Evolutionary conservation across 2,329 filamentous ascomycete genomes (phyloP).

Genomic region (Dryadomyces sulphureus): DNA sequence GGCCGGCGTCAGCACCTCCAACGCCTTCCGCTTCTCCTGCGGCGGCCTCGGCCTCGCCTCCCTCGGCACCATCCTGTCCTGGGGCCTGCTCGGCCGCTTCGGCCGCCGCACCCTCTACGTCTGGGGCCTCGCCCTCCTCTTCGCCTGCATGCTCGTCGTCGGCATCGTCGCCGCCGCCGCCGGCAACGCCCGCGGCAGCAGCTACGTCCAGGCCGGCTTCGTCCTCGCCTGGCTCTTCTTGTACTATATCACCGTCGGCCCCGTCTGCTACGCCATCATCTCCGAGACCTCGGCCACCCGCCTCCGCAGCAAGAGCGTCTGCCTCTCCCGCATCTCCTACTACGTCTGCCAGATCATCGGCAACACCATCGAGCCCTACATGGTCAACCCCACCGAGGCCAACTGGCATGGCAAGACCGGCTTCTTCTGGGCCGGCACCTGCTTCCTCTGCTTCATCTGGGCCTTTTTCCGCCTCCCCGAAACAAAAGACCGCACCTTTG

Average conservation of each 20-base stretch:
- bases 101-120: constrained; percentile 11
- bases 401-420: constrained; percentile 21
- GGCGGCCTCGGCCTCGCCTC: constrained; percentile 29
- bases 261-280: constrained; percentile 23
- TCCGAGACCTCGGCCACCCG: constrained; percentile 22
- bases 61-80: constrained; percentile 51
- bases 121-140: constrained; percentile 8
- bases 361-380: constrained; percentile 6
- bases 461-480: constrained; percentile 30
- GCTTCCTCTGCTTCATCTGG: constrained; percentile 14
- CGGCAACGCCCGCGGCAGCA: background rate
- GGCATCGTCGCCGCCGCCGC: constrained; percentile 26
- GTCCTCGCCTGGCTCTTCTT: constrained; percentile 24
- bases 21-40: constrained; percentile 13
- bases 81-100: constrained; percentile 40
- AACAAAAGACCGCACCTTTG: constrained; percentile 28
- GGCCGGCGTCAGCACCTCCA: constrained; percentile 24
- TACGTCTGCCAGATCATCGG: constrained; percentile 14
- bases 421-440: constrained; percentile 21
- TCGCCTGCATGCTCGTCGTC: constrained; percentile 9
- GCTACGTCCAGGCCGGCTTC: constrained; percentile 14
- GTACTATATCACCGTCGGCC: constrained; percentile 38
- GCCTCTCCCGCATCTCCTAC: constrained; percentile 16
- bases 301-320: constrained; percentile 19
- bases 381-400: constrained; percentile 12